Base-by-base conservation (phyloP, 768 basidiomycete species). In the Punctularia strigosozonata region DNA sequence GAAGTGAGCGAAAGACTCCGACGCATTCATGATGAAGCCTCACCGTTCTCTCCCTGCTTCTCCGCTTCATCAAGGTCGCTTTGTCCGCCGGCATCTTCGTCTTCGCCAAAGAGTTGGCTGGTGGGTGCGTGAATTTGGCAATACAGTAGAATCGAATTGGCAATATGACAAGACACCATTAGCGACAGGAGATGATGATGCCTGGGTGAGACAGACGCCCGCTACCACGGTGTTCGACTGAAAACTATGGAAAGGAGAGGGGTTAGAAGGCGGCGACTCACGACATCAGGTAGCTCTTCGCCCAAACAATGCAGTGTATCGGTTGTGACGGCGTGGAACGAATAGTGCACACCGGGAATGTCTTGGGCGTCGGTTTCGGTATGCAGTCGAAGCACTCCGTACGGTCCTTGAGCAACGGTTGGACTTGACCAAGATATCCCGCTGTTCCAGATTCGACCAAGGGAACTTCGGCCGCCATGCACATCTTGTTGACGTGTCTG, bases 291-390 rank as follows among this genome's bases (percentile, higher is more conserved):
- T 98, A 98, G 41, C 78, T 91, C 58, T 98, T 99, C 22, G 89
- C 90, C 95, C 95, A 99, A 2, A 97, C 92, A 36, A 99, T 97
- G 52, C 94, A 99, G 51, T 99, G 95, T 37, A 98, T 95, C 0
- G 95, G 90, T 46, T 94, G 92, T 41, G 84, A 88, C 0, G 95
- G 95, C 0, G 95, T 98, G 2, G 89, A 89, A 26, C 94, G 80
- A 47, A 99, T 98, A 0, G 95, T 98, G 57, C 95, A 99, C 7
- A 98, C 92, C 0, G 95, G 92, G 54, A 89, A 98, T 0, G 88
- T 83, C 55, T 91, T 98, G 0, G 91, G 90, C 0, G 85, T 83
- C 1, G 83, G 81, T 55, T 98, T 97, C 4, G 82, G 75, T n/a
- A 87, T 70, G 49, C 95, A 99, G 53, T 97, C 92, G 52, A 92